phyloP scores from a whole-genome alignment of 495 filamentous ascomycete species.

The Peziza echinospora region DNA sequence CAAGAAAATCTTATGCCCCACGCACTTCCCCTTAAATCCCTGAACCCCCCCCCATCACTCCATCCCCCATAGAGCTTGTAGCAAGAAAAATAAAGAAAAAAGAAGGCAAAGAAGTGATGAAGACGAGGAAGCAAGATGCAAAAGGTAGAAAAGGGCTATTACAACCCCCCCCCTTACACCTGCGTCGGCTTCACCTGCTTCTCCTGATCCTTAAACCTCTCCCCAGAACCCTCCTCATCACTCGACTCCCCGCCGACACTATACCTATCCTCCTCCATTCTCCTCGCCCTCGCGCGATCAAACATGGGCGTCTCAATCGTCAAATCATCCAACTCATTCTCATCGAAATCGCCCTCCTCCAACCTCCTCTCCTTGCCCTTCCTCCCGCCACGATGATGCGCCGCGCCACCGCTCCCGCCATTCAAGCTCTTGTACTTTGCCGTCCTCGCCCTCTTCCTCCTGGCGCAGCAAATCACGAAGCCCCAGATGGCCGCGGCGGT shows the following conservation, averaged over 20 bases:
- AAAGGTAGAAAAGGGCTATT: too few species aligned
- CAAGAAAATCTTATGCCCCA: neutral
- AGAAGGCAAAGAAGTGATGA: neutral
- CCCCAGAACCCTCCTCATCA: conserved; percentile 25
- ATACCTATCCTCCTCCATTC: conserved; percentile 25
- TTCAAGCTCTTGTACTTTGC: conserved; percentile 26
- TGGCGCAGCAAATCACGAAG: conserved; percentile 64
- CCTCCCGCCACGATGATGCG: conserved; percentile 10
- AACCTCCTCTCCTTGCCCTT: conserved; percentile 21
- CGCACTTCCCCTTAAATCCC: neutral
- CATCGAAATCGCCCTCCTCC: conserved; percentile 68
- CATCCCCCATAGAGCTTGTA: neutral
- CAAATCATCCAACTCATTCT: conserved; percentile 62
- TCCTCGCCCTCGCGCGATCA: conserved; percentile 11
- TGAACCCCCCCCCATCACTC: neutral
- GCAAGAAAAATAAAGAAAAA: neutral
- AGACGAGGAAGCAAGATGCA: neutral
- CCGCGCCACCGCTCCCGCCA: conserved; percentile 25
- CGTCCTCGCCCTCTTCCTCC: conserved; percentile 24
- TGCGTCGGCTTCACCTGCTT: conserved; percentile 2
- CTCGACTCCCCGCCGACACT: conserved; percentile 37
- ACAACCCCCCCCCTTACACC: neutral
- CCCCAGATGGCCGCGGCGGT: conserved; percentile 61
- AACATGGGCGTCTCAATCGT: conserved; percentile 28
- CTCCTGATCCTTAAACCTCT: conserved; percentile 12